phyloP scores from a whole-genome alignment of 2,329 filamentous ascomycete genomes.

The Aspergillus sp. region DNA sequence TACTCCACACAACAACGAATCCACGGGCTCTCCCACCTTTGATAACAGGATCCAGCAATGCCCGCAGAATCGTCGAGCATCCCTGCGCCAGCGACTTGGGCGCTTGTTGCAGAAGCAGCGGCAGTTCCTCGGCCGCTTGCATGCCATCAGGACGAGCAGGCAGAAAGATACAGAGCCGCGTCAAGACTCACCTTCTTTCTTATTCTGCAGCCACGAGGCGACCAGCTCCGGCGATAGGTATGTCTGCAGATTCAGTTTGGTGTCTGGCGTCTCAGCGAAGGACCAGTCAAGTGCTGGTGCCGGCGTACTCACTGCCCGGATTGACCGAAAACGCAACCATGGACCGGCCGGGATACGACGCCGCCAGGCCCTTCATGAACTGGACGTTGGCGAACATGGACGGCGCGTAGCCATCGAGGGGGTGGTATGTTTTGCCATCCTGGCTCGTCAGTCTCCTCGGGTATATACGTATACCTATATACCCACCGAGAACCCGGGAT shows the following conservation, averaged over 20 bases:
- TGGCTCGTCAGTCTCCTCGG: constrained; percentile 2
- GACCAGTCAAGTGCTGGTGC: neutral
- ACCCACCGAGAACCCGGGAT: constrained; percentile 15
- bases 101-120: constrained; percentile 15
- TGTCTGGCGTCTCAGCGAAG: constrained; percentile 10
- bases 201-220: constrained; percentile 14
- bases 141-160: constrained; percentile 1
- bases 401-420: constrained; percentile 16
- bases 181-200: constrained; percentile 12
- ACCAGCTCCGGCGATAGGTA: constrained; percentile 12
- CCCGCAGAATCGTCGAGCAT: constrained; percentile 14
- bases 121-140: constrained; percentile 12
- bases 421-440: constrained; percentile 17
- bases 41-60: constrained; percentile 16
- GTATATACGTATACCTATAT: neutral
- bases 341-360: constrained; percentile 2
- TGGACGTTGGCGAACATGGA: constrained; percentile 20
- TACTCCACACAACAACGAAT: neutral
- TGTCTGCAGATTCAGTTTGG: constrained; percentile 14
- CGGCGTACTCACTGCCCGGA: constrained; percentile 16
- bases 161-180: neutral
- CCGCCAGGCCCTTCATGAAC: constrained; percentile 15
- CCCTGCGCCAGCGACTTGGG: constrained; percentile 15
- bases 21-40: constrained; percentile 10
- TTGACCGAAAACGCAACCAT: constrained; percentile 17